Percentiles rank a stretch among this genome's conserved stretches.
Evolutionary conservation across 768 basidiomycete genomes (phyloP).

Genomic region (Boletus reticuloceps): DNA sequence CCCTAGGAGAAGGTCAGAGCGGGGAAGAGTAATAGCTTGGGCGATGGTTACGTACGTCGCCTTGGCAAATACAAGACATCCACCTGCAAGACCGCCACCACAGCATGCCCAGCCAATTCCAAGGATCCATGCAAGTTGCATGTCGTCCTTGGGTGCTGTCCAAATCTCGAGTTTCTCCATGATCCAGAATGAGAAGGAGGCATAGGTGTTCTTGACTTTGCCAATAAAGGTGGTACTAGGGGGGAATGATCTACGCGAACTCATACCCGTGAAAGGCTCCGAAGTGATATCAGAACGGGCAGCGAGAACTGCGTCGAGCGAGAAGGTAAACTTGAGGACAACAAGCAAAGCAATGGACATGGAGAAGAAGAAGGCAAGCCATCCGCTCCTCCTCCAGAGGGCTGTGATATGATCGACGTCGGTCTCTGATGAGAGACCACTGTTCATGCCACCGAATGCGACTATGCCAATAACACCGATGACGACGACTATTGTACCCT

Average conservation of each 20-base stretch:
- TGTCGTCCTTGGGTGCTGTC: constrained; percentile 81
- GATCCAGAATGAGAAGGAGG: constrained; percentile 47
- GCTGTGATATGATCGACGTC: constrained; percentile 72
- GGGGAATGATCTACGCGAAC: constrained; percentile 22
- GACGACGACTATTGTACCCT: constrained; percentile 84
- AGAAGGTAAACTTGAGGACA: constrained; percentile 64
- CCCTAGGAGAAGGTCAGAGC: constrained; percentile 40
- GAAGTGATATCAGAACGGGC: constrained; percentile 69
- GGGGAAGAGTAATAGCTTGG: background rate
- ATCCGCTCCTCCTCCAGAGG: constrained; percentile 83
- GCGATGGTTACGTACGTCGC: constrained; percentile 26
- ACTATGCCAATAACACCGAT: constrained; percentile 86
- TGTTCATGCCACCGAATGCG: constrained; percentile 81
- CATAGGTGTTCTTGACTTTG: constrained; percentile 41
- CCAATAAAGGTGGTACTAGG: constrained; percentile 28
- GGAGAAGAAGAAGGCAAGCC: constrained; percentile 88
- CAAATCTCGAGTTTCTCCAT: constrained; percentile 66
- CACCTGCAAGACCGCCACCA: constrained; percentile 88
- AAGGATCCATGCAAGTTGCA: constrained; percentile 82
- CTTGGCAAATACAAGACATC: constrained; percentile 82
- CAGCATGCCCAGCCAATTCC: constrained; percentile 94
- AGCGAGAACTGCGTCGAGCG: constrained; percentile 71
- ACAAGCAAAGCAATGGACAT: constrained; percentile 67
- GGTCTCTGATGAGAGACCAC: constrained; percentile 72
- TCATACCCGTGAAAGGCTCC: constrained; percentile 47